These are phyloP conservation scores for Diospyros lotus DNA, from an alignment of 148 eudicot species.

Conservation along the genomic window DNA sequence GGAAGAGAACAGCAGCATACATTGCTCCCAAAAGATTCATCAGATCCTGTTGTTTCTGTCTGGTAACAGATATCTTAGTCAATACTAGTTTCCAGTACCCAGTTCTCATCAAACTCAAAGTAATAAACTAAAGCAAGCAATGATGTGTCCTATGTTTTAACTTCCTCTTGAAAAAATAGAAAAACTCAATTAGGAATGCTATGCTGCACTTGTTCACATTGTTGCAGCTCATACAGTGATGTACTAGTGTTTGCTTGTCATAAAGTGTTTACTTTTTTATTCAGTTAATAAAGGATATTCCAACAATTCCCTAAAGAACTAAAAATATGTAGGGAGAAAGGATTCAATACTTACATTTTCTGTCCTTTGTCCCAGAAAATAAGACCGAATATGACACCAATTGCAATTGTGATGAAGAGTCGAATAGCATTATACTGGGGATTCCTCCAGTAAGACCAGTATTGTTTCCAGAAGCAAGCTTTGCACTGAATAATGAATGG, in stretches of 20 bases:
- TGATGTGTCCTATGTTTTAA: background rate
- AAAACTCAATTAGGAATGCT: background rate
- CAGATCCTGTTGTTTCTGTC: conserved; percentile 50
- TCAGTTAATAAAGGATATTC: background rate
- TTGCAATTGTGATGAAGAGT: conserved; percentile 29
- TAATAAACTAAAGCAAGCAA: background rate
- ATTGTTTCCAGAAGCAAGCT: conserved; percentile 72
- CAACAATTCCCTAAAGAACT: background rate
- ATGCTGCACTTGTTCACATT: background rate
- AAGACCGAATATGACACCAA: conserved; percentile 49
- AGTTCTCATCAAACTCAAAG: background rate
- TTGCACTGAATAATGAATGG: conserved; percentile 43
- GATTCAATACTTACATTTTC: conserved; percentile 41
- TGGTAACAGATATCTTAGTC: conserved; percentile 12
- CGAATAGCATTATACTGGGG: conserved; percentile 56
- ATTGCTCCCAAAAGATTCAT: conserved; percentile 53
- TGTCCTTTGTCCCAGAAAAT: conserved; percentile 55
- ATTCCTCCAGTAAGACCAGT: conserved; percentile 75
- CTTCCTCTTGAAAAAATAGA: background rate
- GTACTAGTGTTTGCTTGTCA: no score
- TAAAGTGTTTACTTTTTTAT: background rate
- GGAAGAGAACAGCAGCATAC: conserved; percentile 45
- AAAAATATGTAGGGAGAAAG: background rate
- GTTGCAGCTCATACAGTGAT: no score
- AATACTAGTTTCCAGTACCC: background rate